Conservation (phyloP, 2,329 filamentous ascomycete genomes). For the Acarospora socialis region DNA sequence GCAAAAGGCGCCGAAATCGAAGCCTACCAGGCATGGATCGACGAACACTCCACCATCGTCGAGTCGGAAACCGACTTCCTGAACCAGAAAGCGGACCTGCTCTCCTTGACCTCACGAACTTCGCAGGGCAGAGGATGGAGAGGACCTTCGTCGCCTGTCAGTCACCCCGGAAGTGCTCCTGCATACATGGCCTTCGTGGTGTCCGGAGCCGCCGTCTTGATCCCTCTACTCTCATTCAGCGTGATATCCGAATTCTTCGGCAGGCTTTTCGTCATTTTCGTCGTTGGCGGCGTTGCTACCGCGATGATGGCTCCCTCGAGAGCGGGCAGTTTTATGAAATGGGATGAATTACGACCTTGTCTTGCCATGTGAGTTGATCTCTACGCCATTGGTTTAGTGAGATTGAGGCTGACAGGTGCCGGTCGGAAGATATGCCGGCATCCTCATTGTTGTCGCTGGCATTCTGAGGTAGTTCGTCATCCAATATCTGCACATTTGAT, state of each 20-base stretch:
- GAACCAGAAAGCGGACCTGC: slow-evolving; percentile 32
- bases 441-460: too few species aligned
- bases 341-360: too few species aligned
- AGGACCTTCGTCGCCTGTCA: slow-evolving; percentile 16
- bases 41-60: slow-evolving; percentile 34
- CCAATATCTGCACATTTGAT: too few species aligned
- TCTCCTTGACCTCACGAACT: slow-evolving; percentile 9
- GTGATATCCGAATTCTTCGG: slow-evolving; percentile 43
- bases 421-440: too few species aligned
- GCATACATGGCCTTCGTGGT: slow-evolving; percentile 30
- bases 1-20: slow-evolving; percentile 35
- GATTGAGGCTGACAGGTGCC: too few species aligned
- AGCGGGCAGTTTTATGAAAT: too few species aligned
- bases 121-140: too few species aligned
- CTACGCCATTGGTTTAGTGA: too few species aligned
- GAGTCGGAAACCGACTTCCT: slow-evolving; percentile 39
- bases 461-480: too few species aligned
- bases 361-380: too few species aligned
- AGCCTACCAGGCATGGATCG: slow-evolving; percentile 41
- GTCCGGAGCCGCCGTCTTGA: slow-evolving; percentile 37
- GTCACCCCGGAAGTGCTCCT: slow-evolving; percentile 18
- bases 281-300: slow-evolving; percentile 36
- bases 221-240: slow-evolving; percentile 45
- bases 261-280: slow-evolving; percentile 41
- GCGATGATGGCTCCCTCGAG: too few species aligned